Evolutionary conservation across 2,329 filamentous ascomycete species (phyloP), one percentile per base, ranked within the genome.

Genomic region (Penicillium sp.): DNA sequence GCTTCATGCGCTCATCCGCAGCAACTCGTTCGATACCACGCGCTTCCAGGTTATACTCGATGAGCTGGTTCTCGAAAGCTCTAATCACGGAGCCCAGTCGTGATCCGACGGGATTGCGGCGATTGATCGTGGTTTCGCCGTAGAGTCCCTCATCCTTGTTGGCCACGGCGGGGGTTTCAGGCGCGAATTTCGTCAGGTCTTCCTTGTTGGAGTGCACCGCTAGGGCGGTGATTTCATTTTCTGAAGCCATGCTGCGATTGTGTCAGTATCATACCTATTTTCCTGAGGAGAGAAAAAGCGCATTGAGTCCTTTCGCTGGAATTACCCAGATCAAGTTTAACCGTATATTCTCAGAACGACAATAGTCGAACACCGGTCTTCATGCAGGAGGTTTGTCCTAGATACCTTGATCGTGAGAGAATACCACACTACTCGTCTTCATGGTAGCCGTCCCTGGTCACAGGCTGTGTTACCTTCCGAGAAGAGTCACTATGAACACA

Each of bases 1-100:
- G 78, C 57, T 79, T 77, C 62, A 84, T 81, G 19, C 84, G 81
- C 65, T 86, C 82, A 52, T 82, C 71, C 0, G 78, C 74, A 51
- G 80, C 76, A 1, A 87, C 84, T 23, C 84, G 80, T 66, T 85
- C 78, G 48, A 87, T 86, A 9, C 85, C 85, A 46, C 85, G 80
- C 13, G 82, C 79, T 67, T 87, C 85, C 47, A 86, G 73, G 45
- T 77, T 77, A 63, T 77, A 78, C 59, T 73, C 73, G n/a, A 76
- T 64, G 15, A 78, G 67, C 45, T 73, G 71, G 41, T 71, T 67
- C 68, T 79, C 77, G 57, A 79, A 75, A 15, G 66, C 62, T 59
- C 65, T 69, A 48, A 73, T 54, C 50, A 73, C 65, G 9, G 64
- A 64, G 33, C 69, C 69, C 33, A 77, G 45, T 29, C 70, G 70